phyloP scores from a whole-genome alignment of 371 early-diverging fungal genomes.

The Haplosporangium sp. region DNA sequence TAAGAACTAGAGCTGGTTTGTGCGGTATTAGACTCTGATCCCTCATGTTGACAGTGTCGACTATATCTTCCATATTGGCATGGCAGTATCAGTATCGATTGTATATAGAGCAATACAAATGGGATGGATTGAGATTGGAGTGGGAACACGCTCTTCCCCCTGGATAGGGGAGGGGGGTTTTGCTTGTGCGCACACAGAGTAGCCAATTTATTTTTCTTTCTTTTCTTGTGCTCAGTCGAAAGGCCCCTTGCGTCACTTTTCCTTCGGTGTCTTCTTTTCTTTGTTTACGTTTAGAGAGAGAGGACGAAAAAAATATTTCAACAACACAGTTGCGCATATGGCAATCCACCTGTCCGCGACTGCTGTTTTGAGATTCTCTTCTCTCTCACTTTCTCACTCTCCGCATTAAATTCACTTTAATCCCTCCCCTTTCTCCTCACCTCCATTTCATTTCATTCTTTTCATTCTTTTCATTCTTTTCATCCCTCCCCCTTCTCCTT shows the following conservation, averaged over 20 bases:
- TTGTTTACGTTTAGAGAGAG: background rate
- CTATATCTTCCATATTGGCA: too few relatives aligned
- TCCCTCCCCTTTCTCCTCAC: background rate
- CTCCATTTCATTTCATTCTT: background rate
- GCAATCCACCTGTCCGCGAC: too few relatives aligned
- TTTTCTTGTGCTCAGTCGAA: background rate
- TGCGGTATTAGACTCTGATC: too few relatives aligned
- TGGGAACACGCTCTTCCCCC: background rate
- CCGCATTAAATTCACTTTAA: background rate
- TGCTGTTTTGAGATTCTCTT: background rate
- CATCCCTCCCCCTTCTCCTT: background rate
- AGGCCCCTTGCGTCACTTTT: background rate
- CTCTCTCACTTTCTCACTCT: slow-evolving; percentile 1
- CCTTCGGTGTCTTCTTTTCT: background rate
- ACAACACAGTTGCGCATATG: too few relatives aligned
- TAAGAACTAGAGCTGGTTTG: background rate
- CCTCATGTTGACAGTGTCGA: too few relatives aligned
- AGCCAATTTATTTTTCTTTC: background rate
- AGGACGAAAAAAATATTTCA: background rate
- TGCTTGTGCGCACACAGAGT: too few relatives aligned
- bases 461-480: background rate
- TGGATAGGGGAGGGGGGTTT: background rate
- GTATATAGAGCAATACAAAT: background rate
- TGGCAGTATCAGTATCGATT: too few relatives aligned
- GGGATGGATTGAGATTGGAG: too few relatives aligned